Base-by-base conservation (phyloP, 2,329 filamentous ascomycete genomes). In the Aspergillus sp. region DNA sequence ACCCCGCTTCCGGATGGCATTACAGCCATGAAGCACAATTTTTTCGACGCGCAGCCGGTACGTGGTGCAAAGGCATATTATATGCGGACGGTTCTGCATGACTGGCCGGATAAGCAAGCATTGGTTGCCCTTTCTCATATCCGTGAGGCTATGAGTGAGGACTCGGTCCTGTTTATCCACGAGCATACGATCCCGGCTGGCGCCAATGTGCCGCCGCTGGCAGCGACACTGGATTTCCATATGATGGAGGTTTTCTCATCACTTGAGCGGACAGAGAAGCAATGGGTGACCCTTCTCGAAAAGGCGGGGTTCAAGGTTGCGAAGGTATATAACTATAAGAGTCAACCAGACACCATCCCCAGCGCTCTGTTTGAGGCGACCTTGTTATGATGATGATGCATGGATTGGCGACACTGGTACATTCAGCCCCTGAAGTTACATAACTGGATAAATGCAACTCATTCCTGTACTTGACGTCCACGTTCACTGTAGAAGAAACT, bases 101-200 rank as follows among this genome's bases (percentile, higher is more conserved):
- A 71, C 48, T 70, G 64, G 59, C 64, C 67, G 1, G 66, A 70
- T 34, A 62, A 62, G 22, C 56, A 66, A 26, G 62, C 59, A 11
- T 44, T 57, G 17, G 9, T 60, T 8, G 64, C 59, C 26, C 56
- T 69, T 5, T 26, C 39, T 3, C 53, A 58, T 8, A 58, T 70
- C 17, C 50, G 53, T 2, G 58, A 57, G 1, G 66, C 61, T 12
- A 71, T 71, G 68, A 50, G 56, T 2, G 22, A 56, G 4, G 67
- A 66, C 24, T 71, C 68, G 0, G 52, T 62, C 2, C 48, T 73
- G 17, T 42, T 73, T 13, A 63, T 74, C 24, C 61, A 67, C 48
- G 70, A 74, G 17, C 61, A 62, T 7, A 57, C 68, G 17, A 39
- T 69, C n/a, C 64, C 65, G 4, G 61, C 62, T 5, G 49, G 26